Evolutionary conservation across 1,139 yeast species (phyloP), one percentile per base, ranked within the genome.

Genomic region (Scheffersomyces illinoinensis): DNA sequence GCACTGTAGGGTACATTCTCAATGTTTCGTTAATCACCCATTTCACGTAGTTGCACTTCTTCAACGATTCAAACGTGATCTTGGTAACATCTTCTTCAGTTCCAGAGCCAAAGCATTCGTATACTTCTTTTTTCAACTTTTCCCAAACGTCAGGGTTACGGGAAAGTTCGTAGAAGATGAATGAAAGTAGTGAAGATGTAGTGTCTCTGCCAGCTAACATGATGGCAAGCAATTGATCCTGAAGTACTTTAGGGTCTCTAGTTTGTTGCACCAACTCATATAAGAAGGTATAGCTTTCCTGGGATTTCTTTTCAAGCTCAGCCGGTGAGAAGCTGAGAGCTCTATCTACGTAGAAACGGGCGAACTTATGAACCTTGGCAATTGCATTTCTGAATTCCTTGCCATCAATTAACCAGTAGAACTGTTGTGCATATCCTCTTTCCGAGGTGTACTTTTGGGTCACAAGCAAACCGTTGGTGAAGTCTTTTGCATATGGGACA

Each of bases 171-270:
- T 70, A 79, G 54, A 82, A 71, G n/a, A 74, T 62, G 69, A 79
- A 83, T 7, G 83, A 76, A 55, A 83, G 75, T 47, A 82, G 69
- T 0, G 82, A 79, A 0, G 87, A 86, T n/a, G 87, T 84, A 52
- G 87, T 83, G 66, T 83, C 86, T 63, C 86, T 73, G n/a, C 85
- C 86, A 20, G 86, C 86, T 19, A 83, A 68, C 54, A 83, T 67
- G 60, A 83, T 78, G 59, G 81, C 81, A 61, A 83, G 69, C 19
- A 79, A 72, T 67, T 83, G 85, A 63, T 82, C 84, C 53, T 85
- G 73, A 60, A 83, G 74, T n/a, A 76, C 70, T 46, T 64, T 68
- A 12, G 82, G 83, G 63, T 83, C 80, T 54, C 77, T 73, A 1
- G 86, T 81, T 61, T 79, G 78, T 63, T 80, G 78, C 50, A 72